Evolutionary conservation across 768 basidiomycete species (phyloP), one percentile per base, ranked within the genome.

Genomic region (Favolaschia claudopus): DNA sequence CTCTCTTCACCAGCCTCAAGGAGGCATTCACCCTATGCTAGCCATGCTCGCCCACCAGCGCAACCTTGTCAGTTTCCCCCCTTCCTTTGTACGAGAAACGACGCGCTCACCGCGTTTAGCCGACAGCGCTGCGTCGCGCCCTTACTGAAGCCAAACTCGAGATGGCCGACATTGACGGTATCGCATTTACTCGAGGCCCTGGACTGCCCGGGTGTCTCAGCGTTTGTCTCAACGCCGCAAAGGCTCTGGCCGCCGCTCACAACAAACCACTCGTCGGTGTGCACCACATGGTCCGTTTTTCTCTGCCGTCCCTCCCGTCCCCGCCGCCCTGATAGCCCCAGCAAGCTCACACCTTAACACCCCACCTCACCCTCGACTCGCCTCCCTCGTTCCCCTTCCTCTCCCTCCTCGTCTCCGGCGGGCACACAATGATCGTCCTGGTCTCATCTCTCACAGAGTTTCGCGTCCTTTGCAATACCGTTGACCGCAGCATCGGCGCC

Each of bases 321-420:
- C 33, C 62, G 37, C n/a, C n/a, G n/a, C n/a, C n/a, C n/a, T 58
- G 33, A 14, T 49, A 33, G 32, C 28, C 47, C 37, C 65, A 95
- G 94, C 95, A 96, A 93, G 96, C 92, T 0, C 96, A 97, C 68
- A 92, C 96, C 0, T 77, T 96, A 0, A 96, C 93, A 0, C 82
- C 90, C 0, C 73, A 92, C 24, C 81, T 96, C 14, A 93, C 95
- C 0, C 75, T 82, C 0, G 51, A 63, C 10, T 66, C 80, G 22
- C 50, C 78, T 68, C 74, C 94, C 71, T 50, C 66, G 22, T 98
- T 91, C 70, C 96, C 96, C 0, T 98, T 96, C 77, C 82, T 99
- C 32, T 89, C 91, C 0, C 79, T 98, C 13, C 82, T 99, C 17
- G 81, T 96, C 44, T 96, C 95, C 0, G 96, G 96, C n/a, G 96